phyloP scores from a whole-genome alignment of 2,329 filamentous ascomycete genomes.

The Apiospora marii region DNA sequence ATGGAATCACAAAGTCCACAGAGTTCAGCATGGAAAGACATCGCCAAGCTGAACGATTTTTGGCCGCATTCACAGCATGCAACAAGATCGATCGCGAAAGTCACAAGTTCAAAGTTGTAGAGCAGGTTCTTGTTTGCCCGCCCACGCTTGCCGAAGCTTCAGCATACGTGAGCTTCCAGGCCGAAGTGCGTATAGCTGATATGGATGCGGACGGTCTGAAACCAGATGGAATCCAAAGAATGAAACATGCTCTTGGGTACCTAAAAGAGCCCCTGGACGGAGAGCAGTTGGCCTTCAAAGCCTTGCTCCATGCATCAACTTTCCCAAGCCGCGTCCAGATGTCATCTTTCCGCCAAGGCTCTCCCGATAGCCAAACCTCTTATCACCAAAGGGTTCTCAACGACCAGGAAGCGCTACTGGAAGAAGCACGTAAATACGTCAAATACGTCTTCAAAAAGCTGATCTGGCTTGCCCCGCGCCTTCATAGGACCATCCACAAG shows the following conservation, averaged over 20 bases:
- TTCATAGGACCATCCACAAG: neutral
- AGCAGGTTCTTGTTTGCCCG: conserved; percentile 38
- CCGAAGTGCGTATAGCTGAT: conserved; percentile 38
- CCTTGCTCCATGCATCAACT: conserved; percentile 30
- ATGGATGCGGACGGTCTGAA: conserved; percentile 37
- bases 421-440: neutral
- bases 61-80: conserved; percentile 40
- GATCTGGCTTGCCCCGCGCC: conserved; percentile 25
- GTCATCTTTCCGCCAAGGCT: neutral
- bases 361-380: neutral
- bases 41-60: conserved; percentile 42
- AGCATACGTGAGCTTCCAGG: conserved; percentile 41
- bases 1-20: conserved; percentile 45
- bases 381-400: neutral
- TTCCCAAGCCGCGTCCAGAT: conserved; percentile 18
- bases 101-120: conserved; percentile 31
- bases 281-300: conserved; percentile 16
- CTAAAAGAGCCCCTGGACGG: neutral
- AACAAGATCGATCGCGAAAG: conserved; percentile 36
- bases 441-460: conserved; percentile 13
- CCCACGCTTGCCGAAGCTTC: conserved; percentile 36
- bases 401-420: neutral
- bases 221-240: neutral
- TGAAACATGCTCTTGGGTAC: neutral
- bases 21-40: conserved; percentile 46